Percentiles rank a stretch among this genome's conserved stretches.
phyloP scores from a whole-genome alignment of 257 asterid species.

The Nicotiana paniculata region DNA sequence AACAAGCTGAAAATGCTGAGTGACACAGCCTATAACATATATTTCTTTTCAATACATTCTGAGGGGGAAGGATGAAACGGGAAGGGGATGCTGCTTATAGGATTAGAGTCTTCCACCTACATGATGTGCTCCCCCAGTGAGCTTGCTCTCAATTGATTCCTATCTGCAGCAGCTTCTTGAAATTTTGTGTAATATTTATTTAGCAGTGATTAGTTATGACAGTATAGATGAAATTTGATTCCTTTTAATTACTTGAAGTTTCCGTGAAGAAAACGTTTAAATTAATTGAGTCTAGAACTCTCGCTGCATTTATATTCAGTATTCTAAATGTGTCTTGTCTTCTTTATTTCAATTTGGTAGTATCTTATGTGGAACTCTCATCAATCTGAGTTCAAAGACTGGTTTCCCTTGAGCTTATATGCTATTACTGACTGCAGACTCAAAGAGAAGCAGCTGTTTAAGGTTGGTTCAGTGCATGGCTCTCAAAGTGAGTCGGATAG shows the following conservation, averaged over 20 bases:
- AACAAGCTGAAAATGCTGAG: conserved; percentile 24
- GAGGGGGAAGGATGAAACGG: not conserved
- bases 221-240: not conserved
- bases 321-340: too few relatives aligned
- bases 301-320: not conserved
- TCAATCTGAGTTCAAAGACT: not conserved
- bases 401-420: not conserved
- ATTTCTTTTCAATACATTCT: not conserved
- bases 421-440: not conserved
- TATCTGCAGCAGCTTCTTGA: not conserved
- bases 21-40: conserved; percentile 10
- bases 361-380: not conserved
- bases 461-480: not conserved
- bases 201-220: not conserved
- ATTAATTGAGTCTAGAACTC: not conserved
- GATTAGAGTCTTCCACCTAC: not conserved
- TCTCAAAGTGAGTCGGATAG: not conserved
- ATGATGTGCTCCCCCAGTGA: not conserved
- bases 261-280: not conserved
- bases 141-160: not conserved
- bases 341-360: not conserved
- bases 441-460: not conserved
- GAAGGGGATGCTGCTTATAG: not conserved
- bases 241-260: not conserved
- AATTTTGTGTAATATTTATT: not conserved